Conservation (phyloP, 2,329 filamentous ascomycete genomes). For the Stagonosporopsis chrysanthemi region DNA sequence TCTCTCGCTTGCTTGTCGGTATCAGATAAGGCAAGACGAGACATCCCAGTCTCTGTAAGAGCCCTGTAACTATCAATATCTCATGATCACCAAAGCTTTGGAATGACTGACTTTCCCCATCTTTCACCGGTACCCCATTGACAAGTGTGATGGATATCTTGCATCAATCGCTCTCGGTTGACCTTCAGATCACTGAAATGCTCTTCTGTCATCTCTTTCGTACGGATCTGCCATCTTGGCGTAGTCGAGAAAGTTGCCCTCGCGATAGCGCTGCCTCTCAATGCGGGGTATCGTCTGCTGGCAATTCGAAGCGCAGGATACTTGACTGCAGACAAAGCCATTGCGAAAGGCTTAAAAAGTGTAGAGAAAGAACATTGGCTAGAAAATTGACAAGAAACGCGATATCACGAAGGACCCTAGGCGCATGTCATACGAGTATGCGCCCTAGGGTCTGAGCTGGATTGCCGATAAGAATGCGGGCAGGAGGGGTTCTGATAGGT, state of each 20-base stretch:
- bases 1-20: constrained; percentile 74
- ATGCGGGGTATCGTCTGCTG: constrained; percentile 31
- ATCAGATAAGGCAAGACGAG: constrained; percentile 74
- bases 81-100: not conserved
- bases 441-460: constrained; percentile 26
- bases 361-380: constrained; percentile 18
- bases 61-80: constrained; percentile 43
- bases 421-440: constrained; percentile 25
- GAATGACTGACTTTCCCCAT: constrained; percentile 67
- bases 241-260: constrained; percentile 41
- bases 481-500: constrained; percentile 13
- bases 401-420: constrained; percentile 23
- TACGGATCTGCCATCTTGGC: constrained; percentile 47
- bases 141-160: constrained; percentile 70
- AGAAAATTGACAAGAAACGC: constrained; percentile 14
- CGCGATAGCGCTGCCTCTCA: constrained; percentile 9
- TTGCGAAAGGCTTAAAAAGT: constrained; percentile 13
- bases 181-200: constrained; percentile 63
- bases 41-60: constrained; percentile 76
- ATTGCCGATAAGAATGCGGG: constrained; percentile 31
- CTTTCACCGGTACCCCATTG: constrained; percentile 70
- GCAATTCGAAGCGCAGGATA: constrained; percentile 29
- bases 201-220: constrained; percentile 59
- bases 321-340: constrained; percentile 24
- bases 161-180: constrained; percentile 66